Conservation (phyloP, 1,284 basidiomycete genomes). For the Cryptococcus sp. region DNA sequence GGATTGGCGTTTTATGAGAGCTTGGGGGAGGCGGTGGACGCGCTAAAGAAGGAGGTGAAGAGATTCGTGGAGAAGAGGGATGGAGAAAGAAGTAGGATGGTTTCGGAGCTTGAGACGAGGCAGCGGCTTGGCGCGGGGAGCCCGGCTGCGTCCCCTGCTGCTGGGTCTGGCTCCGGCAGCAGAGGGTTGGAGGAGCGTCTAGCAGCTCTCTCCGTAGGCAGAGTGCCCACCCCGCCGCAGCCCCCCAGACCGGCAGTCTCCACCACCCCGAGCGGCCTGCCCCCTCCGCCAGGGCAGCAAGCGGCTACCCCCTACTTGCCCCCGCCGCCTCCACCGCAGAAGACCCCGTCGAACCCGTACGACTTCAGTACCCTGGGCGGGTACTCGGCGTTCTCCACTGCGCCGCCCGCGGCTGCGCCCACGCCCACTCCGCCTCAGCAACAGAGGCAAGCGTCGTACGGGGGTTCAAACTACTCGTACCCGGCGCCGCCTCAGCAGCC, state of each 20-base stretch:
- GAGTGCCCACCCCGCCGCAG: conserved; percentile 23
- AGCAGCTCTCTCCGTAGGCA: conserved; percentile 32
- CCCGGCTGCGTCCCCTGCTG: conserved; percentile 17
- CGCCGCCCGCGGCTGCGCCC: conserved; percentile 10
- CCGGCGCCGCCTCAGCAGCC: conserved; percentile 9
- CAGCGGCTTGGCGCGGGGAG: conserved; percentile 32
- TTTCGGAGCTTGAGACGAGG: conserved; percentile 65
- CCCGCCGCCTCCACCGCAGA: conserved; percentile 31
- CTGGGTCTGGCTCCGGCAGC: conserved; percentile 9
- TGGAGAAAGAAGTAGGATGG: conserved; percentile 67
- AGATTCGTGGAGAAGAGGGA: conserved; percentile 64
- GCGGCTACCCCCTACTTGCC: conserved; percentile 20
- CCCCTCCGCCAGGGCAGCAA: conserved; percentile 19
- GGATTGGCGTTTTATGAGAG: conserved; percentile 85
- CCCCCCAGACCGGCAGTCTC: conserved; percentile 18
- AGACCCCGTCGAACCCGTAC: conserved; percentile 32
- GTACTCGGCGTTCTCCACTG: conserved; percentile 32
- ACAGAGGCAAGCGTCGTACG: conserved; percentile 13
- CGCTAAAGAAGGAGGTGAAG: conserved; percentile 61
- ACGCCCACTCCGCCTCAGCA: conserved; percentile 11
- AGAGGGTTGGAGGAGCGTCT: conserved; percentile 34
- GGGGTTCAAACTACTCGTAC: conserved; percentile 6
- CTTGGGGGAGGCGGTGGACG: conserved; percentile 63
- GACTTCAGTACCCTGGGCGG: conserved; percentile 36
- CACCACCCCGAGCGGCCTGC: conserved; percentile 12